Evolutionary conservation across 1,139 yeast species (phyloP), one percentile per base, ranked within the genome.

Genomic region (Saccharomyces hybrid): DNA sequence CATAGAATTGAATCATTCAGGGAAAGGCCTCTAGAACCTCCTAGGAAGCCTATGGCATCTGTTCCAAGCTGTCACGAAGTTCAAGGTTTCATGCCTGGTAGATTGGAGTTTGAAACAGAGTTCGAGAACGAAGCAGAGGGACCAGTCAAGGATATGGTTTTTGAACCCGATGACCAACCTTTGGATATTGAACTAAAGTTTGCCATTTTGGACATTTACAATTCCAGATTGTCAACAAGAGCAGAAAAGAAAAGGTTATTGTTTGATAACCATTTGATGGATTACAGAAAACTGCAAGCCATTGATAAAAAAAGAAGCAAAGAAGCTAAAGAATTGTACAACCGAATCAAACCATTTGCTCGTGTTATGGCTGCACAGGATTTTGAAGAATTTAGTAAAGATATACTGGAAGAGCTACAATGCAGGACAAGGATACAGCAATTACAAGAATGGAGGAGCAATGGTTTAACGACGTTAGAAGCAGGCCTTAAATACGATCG

Each of bases 81-180:
- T 58, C 98, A 93, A 71, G 98, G 97, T 2, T 93, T 85, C 68
- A 93, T 95, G 99, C 99, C 99, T 42, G 99, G 99, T 50, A 81
- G 99, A 64, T 76, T 93, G 59, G 99, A 93, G 69, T 93, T 93
- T 71, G 99, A 93, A 66, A 88, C 85, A 57, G 99, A 93, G 69
- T 90, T 88, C 46, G 99, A 95, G 68, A 93, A 93, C 66, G 99
- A 93, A 53, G 99, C 99, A 0, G 99, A 93, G 71, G 78, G 86
- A 55, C 84, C 95, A 0, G 89, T 93, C 42, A 95, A 93, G 68
- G 99, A 95, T 68, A 88, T 93, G 93, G 80, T 86, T 6, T 93
- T 95, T 66, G 98, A 93, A 64, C 89, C 95, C 0, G 98, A 93
- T 59, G 99, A 93, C 65, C 83, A 84, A 57, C 83, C 85, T 31